Evolutionary conservation across 306 rosid species (phyloP), one percentile per base, ranked within the genome.

Genomic region (Glycyrrhiza uralensis): DNA sequence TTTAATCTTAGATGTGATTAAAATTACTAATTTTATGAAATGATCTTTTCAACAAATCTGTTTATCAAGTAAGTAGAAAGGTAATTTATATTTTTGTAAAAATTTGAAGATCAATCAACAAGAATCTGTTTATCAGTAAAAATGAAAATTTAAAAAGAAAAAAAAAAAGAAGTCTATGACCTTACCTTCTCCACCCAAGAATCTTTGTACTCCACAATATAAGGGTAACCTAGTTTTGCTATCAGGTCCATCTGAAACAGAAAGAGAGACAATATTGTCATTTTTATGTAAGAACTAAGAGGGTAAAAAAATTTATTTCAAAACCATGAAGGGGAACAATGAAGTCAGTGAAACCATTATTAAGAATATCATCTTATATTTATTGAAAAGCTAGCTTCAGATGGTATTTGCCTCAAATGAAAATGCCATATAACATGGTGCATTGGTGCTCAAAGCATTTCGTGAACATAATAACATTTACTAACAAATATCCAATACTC

Each of bases 121-220:
- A 49, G 28, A 71, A 57, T 28, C 9, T 28, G 72, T 20, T 30
- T 64, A 42, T 36, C 75, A 61, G 30, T 59, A 58, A 49, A 60
- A 71, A 17, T 26, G 57, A 19, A 64, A 61, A 36, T 33, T 64
- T 4, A 35, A 20, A 20, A 19, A n/a, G n/a, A n/a, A 44, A 12
- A 4, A 18, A 23, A 1, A n/a, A 11, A 13, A 30, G 47, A 23
- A 58, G 22, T 39, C 7, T 4, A 13, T 2, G 18, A 22, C 36
- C 41, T 75, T 80, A 90, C 98, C 98, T 90, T 93, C 75, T 88
- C 95, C 72, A 90, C 91, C 98, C 98, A 90, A 73, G 98, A 87
- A 85, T 90, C 98, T 85, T 85, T 90, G 80, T 82, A 90, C 76
- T 90, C 96, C 80, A 90, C 96, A 56, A 93, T 87, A 80, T 93